phyloP scores from a whole-genome alignment of 768 basidiomycete species.

The Hirschioporus abietinus region DNA sequence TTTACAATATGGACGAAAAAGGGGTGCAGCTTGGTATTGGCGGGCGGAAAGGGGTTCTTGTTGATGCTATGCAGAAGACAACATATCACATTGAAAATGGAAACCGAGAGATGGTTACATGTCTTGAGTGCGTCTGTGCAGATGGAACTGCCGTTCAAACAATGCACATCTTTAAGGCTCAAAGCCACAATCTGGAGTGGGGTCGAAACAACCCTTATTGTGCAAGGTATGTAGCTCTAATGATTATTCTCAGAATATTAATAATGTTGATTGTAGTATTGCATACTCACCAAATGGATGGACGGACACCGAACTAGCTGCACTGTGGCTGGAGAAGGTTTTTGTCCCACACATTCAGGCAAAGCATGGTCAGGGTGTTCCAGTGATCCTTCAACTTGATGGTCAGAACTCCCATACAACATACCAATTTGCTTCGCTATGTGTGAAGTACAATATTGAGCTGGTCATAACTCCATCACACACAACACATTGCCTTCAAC shows the following conservation, averaged over 20 bases:
- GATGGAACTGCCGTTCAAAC: conserved; percentile 14
- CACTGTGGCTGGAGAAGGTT: conserved; percentile 28
- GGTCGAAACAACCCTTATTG: conserved; percentile 6
- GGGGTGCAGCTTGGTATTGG: conserved; percentile 14
- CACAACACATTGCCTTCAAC: conserved; percentile 31
- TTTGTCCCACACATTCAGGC: conserved; percentile 26
- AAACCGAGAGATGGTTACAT: conserved; percentile 11
- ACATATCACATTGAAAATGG: conserved; percentile 4
- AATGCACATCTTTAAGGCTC: conserved; percentile 14
- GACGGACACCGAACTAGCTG: conserved; percentile 33
- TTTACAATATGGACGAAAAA: conserved; percentile 16
- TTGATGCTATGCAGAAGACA: conserved; percentile 11
- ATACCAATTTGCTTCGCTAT: conserved; percentile 24
- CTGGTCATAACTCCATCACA: conserved; percentile 32
- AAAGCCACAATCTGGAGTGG: conserved; percentile 5
- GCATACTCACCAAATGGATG: conserved; percentile 33
- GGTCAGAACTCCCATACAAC: conserved; percentile 34
- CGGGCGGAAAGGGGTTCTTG: conserved; percentile 7
- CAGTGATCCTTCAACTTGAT: conserved; percentile 31
- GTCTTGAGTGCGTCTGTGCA: conserved; percentile 16
- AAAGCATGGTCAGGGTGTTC: conserved; percentile 11
- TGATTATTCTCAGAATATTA: background rate
- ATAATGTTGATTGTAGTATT: conserved; percentile 20
- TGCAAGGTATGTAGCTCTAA: conserved; percentile 10
- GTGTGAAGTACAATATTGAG: conserved; percentile 23